Evolutionary conservation across 345 rosid species (phyloP).

Genomic region (Salix brachista): DNA sequence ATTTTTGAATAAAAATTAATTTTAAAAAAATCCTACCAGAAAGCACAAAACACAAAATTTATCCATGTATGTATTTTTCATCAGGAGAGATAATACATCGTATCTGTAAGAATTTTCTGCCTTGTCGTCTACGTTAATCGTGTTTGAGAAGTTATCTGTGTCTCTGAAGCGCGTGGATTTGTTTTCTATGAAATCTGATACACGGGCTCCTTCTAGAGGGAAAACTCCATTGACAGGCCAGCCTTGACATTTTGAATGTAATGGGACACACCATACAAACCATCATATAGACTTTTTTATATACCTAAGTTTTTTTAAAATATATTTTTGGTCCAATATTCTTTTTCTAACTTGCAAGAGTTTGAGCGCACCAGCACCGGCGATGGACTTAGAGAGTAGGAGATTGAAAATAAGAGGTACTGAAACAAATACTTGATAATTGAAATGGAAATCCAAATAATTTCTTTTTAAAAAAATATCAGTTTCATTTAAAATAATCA

Average conservation of each 20-base stretch:
- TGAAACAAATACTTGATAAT: neutral
- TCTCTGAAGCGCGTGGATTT: neutral
- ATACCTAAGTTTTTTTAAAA: too few species aligned
- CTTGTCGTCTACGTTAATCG: neutral
- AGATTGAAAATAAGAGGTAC: neutral
- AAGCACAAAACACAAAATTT: too few species aligned
- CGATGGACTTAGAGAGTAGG: neutral
- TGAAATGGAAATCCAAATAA: neutral
- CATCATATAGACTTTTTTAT: neutral
- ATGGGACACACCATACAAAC: neutral
- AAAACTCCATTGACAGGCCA: neutral
- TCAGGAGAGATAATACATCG: too few species aligned
- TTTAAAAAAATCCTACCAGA: too few species aligned
- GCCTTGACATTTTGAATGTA: neutral
- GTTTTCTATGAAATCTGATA: neutral
- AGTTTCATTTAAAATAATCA: too few species aligned
- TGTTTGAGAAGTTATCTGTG: neutral
- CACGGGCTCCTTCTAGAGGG: neutral
- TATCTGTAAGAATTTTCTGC: neutral
- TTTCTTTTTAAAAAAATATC: neutral
- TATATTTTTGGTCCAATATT: too few species aligned
- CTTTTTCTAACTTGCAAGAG: too few species aligned
- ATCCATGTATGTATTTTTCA: too few species aligned
- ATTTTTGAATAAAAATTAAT: too few species aligned
- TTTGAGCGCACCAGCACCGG: too few species aligned